A percentile compares a stretch with the other conserved stretches of the same genome.
These are phyloP conservation scores for Metschnikowia vanudenii DNA, from an alignment of 805 yeast genomes.

Conservation along the genomic window DNA sequence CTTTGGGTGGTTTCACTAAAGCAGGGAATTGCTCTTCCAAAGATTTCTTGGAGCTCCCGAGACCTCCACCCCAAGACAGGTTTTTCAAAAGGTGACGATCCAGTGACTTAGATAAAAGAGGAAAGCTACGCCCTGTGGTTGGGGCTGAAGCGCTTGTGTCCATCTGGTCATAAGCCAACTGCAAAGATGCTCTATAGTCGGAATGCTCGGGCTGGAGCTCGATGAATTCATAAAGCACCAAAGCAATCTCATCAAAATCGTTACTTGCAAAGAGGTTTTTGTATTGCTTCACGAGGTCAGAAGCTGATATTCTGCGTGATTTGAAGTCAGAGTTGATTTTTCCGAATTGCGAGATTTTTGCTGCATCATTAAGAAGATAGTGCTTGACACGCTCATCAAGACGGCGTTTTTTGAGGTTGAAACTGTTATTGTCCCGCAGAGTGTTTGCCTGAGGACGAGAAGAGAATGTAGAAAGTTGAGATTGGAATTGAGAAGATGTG, in stretches of 20 bases:
- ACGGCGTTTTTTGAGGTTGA: slow-evolving; percentile 54
- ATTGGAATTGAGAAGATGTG: slow-evolving; percentile 44
- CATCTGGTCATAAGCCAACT: slow-evolving; percentile 22
- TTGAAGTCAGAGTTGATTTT: slow-evolving; percentile 48
- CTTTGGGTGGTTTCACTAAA: slow-evolving; percentile 29
- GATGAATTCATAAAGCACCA: slow-evolving; percentile 59
- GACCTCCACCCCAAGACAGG: slow-evolving; percentile 28
- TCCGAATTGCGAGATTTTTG: slow-evolving; percentile 48
- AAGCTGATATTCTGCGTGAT: slow-evolving; percentile 45
- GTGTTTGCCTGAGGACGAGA: slow-evolving; percentile 15
- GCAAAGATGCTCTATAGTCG: slow-evolving; percentile 40
- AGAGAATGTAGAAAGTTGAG: slow-evolving; percentile 64
- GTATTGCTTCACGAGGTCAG: slow-evolving; percentile 48
- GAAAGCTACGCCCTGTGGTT: slow-evolving; percentile 35
- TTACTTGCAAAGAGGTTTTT: slow-evolving; percentile 43
- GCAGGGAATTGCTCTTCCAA: slow-evolving; percentile 34
- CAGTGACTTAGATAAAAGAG: slow-evolving; percentile 39
- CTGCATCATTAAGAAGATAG: slow-evolving; percentile 56
- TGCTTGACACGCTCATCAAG: slow-evolving; percentile 85
- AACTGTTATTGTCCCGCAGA: slow-evolving; percentile 36
- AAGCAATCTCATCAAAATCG: slow-evolving; percentile 48
- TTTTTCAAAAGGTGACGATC: slow-evolving; percentile 12
- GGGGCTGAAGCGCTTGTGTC: slow-evolving; percentile 15
- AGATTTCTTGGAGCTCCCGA: slow-evolving; percentile 4
- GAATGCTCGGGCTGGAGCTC: slow-evolving; percentile 54